Percentiles rank a stretch among this genome's conserved stretches.
phyloP scores from a whole-genome alignment of 768 basidiomycete genomes.

The Calocybe indica region DNA sequence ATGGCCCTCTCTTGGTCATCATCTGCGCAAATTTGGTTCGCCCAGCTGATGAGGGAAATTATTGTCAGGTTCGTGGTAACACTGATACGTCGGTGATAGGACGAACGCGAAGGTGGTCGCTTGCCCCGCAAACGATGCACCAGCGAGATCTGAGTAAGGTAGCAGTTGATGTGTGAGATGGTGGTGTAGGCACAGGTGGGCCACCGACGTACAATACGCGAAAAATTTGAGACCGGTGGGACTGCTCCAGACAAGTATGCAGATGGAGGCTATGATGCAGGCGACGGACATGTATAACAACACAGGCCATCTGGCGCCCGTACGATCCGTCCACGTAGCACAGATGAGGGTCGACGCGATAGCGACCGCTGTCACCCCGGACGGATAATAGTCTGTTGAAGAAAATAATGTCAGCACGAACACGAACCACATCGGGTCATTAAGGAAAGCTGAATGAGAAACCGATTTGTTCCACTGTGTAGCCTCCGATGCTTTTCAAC shows the following conservation, averaged over 20 bases:
- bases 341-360: slow-evolving; percentile 59
- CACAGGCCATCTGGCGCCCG: slow-evolving; percentile 53
- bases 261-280: slow-evolving; percentile 46
- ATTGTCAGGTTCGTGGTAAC: slow-evolving; percentile 1
- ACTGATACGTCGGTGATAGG: not conserved
- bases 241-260: slow-evolving; percentile 55
- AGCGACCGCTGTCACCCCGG: slow-evolving; percentile 58
- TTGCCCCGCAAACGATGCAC: slow-evolving; percentile 70
- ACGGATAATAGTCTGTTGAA: slow-evolving; percentile 40
- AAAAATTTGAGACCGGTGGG: slow-evolving; percentile 66
- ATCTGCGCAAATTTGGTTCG: slow-evolving; percentile 71
- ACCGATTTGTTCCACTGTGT: slow-evolving; percentile 60
- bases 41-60: slow-evolving; percentile 44
- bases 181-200: not conserved
- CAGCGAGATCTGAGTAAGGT: slow-evolving; percentile 39
- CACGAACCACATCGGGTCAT: not conserved
- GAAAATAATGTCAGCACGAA: not conserved
- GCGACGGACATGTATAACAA: slow-evolving; percentile 58
- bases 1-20: slow-evolving; percentile 65
- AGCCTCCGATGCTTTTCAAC: slow-evolving; percentile 56
- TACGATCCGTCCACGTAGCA: slow-evolving; percentile 59
- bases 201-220: slow-evolving; percentile 54
- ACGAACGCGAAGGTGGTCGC: slow-evolving; percentile 69
- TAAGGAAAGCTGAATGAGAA: slow-evolving; percentile 6
- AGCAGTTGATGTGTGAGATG: slow-evolving; percentile 1